phyloP scores from a whole-genome alignment of 768 basidiomycete species.

The Tylopilus vinaceipallidus region DNA sequence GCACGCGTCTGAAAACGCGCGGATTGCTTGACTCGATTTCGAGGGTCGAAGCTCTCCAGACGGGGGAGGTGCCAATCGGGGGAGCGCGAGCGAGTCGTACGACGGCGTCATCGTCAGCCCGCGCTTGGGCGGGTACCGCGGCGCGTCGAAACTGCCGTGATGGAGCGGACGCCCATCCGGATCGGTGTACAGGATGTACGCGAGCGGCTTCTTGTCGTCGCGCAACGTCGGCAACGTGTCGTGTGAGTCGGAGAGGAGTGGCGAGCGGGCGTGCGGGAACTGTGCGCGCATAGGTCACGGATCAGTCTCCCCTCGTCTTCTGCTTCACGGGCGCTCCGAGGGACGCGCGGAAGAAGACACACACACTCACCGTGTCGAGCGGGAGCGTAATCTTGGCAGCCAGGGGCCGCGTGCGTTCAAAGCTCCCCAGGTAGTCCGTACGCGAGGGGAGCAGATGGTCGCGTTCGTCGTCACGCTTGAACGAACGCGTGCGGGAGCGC shows the following conservation, averaged over 20 bases:
- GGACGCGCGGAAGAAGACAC: background rate
- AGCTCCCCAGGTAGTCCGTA: constrained; percentile 8
- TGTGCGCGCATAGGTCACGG: background rate
- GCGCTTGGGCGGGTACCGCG: constrained; percentile 17
- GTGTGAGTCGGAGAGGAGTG: constrained; percentile 10
- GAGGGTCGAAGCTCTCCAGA: constrained; percentile 6
- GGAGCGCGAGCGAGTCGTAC: background rate
- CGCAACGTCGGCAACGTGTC: constrained; percentile 6
- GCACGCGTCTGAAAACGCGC: constrained; percentile 26
- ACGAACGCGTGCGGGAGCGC: constrained; percentile 15
- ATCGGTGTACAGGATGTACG: constrained; percentile 20
- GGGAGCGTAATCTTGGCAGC: constrained; percentile 21
- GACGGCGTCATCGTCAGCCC: constrained; percentile 6
- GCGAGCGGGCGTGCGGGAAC: constrained; percentile 6
- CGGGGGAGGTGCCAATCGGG: background rate
- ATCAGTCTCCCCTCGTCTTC: background rate
- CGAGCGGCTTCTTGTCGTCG: constrained; percentile 1
- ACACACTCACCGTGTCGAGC: constrained; percentile 14
- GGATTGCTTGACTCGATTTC: constrained; percentile 22
- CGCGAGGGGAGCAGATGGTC: background rate
- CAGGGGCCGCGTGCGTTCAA: constrained; percentile 10
- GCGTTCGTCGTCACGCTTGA: constrained; percentile 7
- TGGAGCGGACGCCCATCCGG: constrained; percentile 9
- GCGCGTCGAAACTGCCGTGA: background rate
- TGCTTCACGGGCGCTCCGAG: background rate